Evolutionary conservation across 2,329 filamentous ascomycete genomes (phyloP).

Genomic region (Aspergillus sp.): DNA sequence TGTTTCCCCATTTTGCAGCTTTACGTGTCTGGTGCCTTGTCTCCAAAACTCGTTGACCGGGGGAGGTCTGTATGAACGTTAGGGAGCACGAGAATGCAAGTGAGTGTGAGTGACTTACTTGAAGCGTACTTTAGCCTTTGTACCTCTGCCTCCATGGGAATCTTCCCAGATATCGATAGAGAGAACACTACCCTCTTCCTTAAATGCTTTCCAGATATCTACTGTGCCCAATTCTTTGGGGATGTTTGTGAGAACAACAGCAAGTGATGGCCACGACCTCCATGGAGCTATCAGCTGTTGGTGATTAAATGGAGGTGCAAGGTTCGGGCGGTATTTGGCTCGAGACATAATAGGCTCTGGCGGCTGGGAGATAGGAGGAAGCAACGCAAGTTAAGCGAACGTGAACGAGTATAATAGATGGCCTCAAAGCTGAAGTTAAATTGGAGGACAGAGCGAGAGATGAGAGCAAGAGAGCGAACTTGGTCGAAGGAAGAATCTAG

Average conservation of each 20-base stretch:
- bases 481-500: no score
- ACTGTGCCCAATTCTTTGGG: constrained; percentile 37
- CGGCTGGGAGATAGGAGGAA: background rate
- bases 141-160: constrained; percentile 37
- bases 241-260: constrained; percentile 35
- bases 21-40: constrained; percentile 25
- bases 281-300: constrained; percentile 29
- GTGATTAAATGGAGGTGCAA: constrained; percentile 1
- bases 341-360: background rate
- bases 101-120: constrained; percentile 30
- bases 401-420: background rate
- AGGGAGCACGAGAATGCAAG: background rate
- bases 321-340: background rate
- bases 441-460: background rate
- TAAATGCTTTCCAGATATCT: constrained; percentile 54
- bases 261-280: constrained; percentile 41
- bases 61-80: constrained; percentile 44
- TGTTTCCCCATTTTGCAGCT: constrained; percentile 25
- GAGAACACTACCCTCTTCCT: constrained; percentile 52
- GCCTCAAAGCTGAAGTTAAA: background rate
- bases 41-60: constrained; percentile 55
- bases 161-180: constrained; percentile 58
- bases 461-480: background rate
- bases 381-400: background rate
- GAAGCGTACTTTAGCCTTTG: constrained; percentile 55